Evolutionary conservation across 441 rosid species (phyloP), one percentile per base, ranked within the genome.

Genomic region (Melastoma candidum): DNA sequence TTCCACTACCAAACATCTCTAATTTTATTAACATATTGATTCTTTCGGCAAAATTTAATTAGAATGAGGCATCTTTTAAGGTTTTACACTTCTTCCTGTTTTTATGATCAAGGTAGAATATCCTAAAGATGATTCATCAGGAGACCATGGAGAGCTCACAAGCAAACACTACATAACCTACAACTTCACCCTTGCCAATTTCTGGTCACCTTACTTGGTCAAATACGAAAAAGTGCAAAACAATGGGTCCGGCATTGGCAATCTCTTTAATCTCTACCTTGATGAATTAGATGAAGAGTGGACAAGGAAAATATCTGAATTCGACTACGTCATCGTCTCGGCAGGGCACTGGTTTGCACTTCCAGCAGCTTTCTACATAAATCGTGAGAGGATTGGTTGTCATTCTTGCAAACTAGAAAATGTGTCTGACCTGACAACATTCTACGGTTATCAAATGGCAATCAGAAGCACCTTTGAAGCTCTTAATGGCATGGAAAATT

Each of bases 291-390:
- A 76, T 12, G 67, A 71, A 44, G 36, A 54, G 1, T 81, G 83
- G 87, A 58, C 78, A 8, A 58, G 73, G 56, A 76, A 74, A 22
- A 64, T 82, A 0, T 70, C 60, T 32, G 73, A 67, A 9, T 81
- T 78, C 53, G 67, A 76, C 46, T 74, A 75, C 60, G 12, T 81
- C 24, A 68, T 81, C 69, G 46, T 79, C 65, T 75, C 81, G 1
- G 71, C 75, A 0, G 83, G 89, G 3, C 83, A 76, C 32, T 81
- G 84, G 87, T 81, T 78, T 53, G 76, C 48, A 55, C 72, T 84
- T 0, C 74, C 87, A 0, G 48, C 59, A 17, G 61, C 78, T 22
- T 75, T 66, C 68, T 74, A 64, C 11, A 78, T 76, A 56, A 67
- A 74, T 2, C 49, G 36, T 43, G 63, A 54, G 7, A 57, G 62